Evolutionary conservation across 2,329 filamentous ascomycete genomes (phyloP).

Genomic region (Colletotrichum navitas): DNA sequence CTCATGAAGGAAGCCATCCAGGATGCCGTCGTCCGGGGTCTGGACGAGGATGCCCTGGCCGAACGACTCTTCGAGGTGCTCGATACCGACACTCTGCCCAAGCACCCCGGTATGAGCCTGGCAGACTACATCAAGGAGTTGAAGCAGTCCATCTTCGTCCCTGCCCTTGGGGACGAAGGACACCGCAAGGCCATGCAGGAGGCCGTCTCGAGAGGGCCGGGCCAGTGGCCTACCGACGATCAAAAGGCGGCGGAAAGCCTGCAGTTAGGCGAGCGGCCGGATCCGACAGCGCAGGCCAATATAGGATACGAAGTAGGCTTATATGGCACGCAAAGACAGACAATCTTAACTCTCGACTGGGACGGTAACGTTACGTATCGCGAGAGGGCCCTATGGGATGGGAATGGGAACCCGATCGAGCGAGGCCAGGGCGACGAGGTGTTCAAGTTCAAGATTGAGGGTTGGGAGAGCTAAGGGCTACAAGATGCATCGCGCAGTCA

Average conservation of each 20-base stretch:
- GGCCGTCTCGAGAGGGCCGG: conserved; percentile 54
- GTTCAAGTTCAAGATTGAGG: conserved; percentile 69
- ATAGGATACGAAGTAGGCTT: conserved; percentile 67
- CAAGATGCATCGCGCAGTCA: neutral
- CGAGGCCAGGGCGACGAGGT: conserved; percentile 68
- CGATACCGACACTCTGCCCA: conserved; percentile 68
- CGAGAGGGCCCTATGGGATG: conserved; percentile 72
- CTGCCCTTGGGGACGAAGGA: conserved; percentile 64
- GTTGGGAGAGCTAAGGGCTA: conserved; percentile 56
- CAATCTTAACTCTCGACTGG: conserved; percentile 72
- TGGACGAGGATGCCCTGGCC: conserved; percentile 63
- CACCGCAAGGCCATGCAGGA: conserved; percentile 60
- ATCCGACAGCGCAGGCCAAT: conserved; percentile 43
- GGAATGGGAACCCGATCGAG: conserved; percentile 65
- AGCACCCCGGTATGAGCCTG: conserved; percentile 56
- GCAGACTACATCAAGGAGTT: conserved; percentile 67
- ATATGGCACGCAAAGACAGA: conserved; percentile 76
- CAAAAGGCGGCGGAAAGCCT: conserved; percentile 51
- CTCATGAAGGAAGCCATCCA: conserved; percentile 59
- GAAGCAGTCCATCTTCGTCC: conserved; percentile 72
- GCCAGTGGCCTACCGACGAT: conserved; percentile 55
- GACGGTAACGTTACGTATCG: conserved; percentile 71
- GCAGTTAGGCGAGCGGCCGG: conserved; percentile 49
- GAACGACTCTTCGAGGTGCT: conserved; percentile 66
- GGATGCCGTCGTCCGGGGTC: conserved; percentile 52